phyloP scores from a whole-genome alignment of 495 filamentous ascomycete genomes.

The Neurospora sp. region DNA sequence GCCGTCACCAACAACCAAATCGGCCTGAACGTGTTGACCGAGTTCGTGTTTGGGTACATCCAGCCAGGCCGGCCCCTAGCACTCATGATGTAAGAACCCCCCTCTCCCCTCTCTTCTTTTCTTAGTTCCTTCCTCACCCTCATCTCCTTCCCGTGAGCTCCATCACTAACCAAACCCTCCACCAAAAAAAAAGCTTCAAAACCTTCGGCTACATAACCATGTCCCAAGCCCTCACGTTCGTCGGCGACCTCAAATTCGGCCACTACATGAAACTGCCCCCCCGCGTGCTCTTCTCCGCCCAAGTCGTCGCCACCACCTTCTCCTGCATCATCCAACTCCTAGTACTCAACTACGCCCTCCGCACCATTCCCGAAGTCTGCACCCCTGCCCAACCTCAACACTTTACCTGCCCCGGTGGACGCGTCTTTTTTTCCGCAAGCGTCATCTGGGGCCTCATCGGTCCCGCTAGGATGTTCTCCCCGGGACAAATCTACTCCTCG shows the following conservation, averaged over 20 bases:
- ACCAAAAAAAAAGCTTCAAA: slow-evolving; percentile 43
- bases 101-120: neutral
- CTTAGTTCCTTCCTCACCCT: neutral
- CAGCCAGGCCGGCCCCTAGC: slow-evolving; percentile 54
- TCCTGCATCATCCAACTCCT: slow-evolving; percentile 58
- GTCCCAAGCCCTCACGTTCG: slow-evolving; percentile 45
- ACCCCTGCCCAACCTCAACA: slow-evolving; percentile 48
- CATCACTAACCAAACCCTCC: neutral
- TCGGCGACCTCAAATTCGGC: slow-evolving; percentile 46
- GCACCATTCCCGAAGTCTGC: slow-evolving; percentile 51
- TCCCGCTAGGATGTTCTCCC: slow-evolving; percentile 56
- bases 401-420: slow-evolving; percentile 59
- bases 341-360: slow-evolving; percentile 56
- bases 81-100: slow-evolving; percentile 46
- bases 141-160: neutral
- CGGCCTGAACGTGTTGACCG: slow-evolving; percentile 58
- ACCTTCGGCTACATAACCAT: slow-evolving; percentile 66
- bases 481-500: slow-evolving; percentile 54
- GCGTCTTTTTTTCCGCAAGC: slow-evolving; percentile 57
- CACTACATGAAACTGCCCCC: slow-evolving; percentile 68
- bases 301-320: slow-evolving; percentile 55
- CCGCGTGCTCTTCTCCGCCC: slow-evolving; percentile 55
- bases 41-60: slow-evolving; percentile 64
- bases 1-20: slow-evolving; percentile 60
- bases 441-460: slow-evolving; percentile 64